Evolutionary conservation across 768 basidiomycete genomes (phyloP), one percentile per base, ranked within the genome.

Genomic region (Boletus huronensis): DNA sequence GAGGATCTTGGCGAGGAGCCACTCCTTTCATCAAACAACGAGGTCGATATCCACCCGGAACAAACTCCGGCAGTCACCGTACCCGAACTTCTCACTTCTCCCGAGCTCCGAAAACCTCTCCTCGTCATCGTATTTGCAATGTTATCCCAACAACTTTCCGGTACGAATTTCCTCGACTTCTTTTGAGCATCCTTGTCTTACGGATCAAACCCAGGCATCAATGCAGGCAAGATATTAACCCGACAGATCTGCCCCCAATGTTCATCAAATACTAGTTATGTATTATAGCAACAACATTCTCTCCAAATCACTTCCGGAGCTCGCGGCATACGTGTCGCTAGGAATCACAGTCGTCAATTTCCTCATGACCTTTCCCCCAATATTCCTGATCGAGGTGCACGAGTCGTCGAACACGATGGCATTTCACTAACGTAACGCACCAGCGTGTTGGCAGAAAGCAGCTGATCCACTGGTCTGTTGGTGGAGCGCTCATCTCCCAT

Each of bases 271-370:
- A 28, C 26, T 66, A 87, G 93, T 96, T 26, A 77, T 96, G 51
- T 96, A 93, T 69, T 96, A 95, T 72, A 91, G 88, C 72, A 94
- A 92, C 60, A 82, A 85, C 45, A 97, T 97, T 59, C 79, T 97
- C 25, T 82, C 85, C 25, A 87, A 82, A 54, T 79, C 91, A 3
- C 74, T 97, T 51, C 92, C 93, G 16, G 79, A 88, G 17, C 69
- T 85, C 23, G 93, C 89, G 0, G 83, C 90, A 19, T 87, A 90
- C 60, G 81, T 95, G 19, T 93, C 93, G 2, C 70, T 97, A 3
- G 88, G 85, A 17, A 90, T 96, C 48, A 88, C 93, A 0, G 65
- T 91, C 31, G 83, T 95, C 55, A 97, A 97, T 66, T 87, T 87
- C 48, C 54, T 82, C 44, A 77, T 78, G 78, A 79, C 83, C 0